Percentiles rank a stretch among this genome's conserved stretches.
Evolutionary conservation across 441 rosid species (phyloP).

Genomic region (Populus tomentosa): DNA sequence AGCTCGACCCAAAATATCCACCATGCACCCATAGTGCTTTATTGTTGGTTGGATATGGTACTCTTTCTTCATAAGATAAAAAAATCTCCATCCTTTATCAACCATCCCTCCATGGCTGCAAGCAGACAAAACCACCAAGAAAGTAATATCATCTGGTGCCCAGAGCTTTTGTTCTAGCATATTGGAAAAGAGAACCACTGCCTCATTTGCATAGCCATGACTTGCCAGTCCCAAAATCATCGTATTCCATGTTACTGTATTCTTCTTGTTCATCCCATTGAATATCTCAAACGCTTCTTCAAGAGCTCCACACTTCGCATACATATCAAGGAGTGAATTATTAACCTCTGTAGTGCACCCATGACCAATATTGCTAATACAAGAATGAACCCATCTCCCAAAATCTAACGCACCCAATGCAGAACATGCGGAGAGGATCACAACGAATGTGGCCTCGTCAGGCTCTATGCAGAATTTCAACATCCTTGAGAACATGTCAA

Average conservation of each 20-base stretch:
- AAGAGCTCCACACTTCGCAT: constrained; percentile 22
- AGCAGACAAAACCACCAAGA: constrained; percentile 20
- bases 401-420: constrained; percentile 7
- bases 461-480: constrained; percentile 17
- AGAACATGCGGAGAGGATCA: constrained; percentile 10
- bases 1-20: constrained; percentile 23
- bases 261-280: constrained; percentile 3
- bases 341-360: constrained; percentile 7
- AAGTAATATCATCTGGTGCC: constrained; percentile 18
- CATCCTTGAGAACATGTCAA: constrained; percentile 40
- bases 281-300: constrained; percentile 14
- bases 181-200: constrained; percentile 9
- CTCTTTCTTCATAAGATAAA: constrained; percentile 15
- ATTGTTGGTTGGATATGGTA: constrained; percentile 19
- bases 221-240: constrained; percentile 19
- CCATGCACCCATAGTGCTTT: constrained; percentile 29
- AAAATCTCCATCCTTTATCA: constrained; percentile 19
- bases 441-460: constrained; percentile 19
- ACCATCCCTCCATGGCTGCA: constrained; percentile 22
- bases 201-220: constrained; percentile 13
- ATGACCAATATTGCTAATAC: not conserved
- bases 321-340: constrained; percentile 20
- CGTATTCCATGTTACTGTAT: constrained; percentile 17
- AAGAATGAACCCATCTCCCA: constrained; percentile 21
- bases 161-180: constrained; percentile 3